A percentile compares a stretch with the other conserved stretches of the same genome.
Evolutionary conservation across 768 basidiomycete genomes (phyloP).

Genomic region (Suillus placidus): DNA sequence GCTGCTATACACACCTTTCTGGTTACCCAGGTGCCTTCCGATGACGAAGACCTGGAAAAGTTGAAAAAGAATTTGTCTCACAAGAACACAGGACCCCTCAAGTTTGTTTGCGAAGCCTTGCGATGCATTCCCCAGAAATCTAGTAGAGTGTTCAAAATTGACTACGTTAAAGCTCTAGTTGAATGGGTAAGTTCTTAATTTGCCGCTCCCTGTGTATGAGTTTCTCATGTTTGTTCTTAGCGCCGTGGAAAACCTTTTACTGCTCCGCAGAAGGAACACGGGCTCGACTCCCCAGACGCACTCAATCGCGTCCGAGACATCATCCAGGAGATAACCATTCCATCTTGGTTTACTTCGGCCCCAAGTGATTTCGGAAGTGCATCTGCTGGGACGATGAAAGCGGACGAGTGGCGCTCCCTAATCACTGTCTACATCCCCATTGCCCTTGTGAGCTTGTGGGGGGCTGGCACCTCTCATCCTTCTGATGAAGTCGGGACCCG

Average conservation of each 20-base stretch:
- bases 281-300: background rate
- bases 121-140: background rate
- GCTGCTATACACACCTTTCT: background rate
- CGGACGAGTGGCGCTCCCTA: conserved; percentile 38
- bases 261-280: background rate
- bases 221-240: background rate
- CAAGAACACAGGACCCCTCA: background rate
- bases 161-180: background rate
- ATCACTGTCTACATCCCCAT: conserved; percentile 35
- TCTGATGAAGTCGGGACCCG: background rate
- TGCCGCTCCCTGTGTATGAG: too few relatives aligned
- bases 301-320: background rate
- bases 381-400: conserved; percentile 34
- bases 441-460: conserved; percentile 35
- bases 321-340: conserved; percentile 3
- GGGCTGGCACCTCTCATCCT: conserved; percentile 17
- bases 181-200: background rate
- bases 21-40: background rate
- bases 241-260: background rate
- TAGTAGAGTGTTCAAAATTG: background rate
- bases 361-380: conserved; percentile 18
- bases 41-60: background rate
- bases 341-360: conserved; percentile 15
- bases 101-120: background rate
- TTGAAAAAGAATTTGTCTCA: background rate